Percentiles rank a stretch among this genome's conserved stretches.
phyloP scores from a whole-genome alignment of 176 grass and related monocot genomes.

The Hsuehochloa calcarea region DNA sequence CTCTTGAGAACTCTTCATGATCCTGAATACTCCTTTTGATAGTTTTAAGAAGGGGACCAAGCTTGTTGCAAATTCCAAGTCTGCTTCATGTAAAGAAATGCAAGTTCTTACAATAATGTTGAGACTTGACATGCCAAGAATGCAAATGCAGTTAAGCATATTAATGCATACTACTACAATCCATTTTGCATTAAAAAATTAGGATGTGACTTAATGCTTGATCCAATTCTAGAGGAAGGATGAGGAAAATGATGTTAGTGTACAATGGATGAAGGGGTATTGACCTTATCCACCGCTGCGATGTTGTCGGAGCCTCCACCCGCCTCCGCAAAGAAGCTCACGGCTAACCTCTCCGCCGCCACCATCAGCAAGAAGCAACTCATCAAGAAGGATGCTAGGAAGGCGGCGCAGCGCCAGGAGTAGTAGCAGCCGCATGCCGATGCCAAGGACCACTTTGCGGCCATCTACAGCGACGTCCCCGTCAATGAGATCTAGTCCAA shows the following conservation, averaged over 20 bases:
- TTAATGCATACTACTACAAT: too few species aligned
- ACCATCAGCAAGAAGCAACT: slow-evolving; percentile 31
- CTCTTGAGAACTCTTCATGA: too few species aligned
- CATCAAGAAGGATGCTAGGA: not conserved
- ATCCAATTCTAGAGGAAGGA: too few species aligned
- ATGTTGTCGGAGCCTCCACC: slow-evolving; percentile 44
- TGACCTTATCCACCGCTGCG: not conserved
- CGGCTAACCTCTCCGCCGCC: not conserved
- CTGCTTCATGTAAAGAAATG: too few species aligned
- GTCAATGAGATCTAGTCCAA: not conserved
- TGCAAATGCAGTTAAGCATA: too few species aligned
- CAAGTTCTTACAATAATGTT: too few species aligned
- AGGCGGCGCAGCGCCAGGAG: not conserved
- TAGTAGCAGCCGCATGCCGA: not conserved
- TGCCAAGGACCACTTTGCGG: not conserved
- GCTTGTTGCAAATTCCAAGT: too few species aligned
- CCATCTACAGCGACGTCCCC: not conserved
- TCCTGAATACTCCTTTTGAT: too few species aligned
- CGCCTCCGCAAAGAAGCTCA: not conserved
- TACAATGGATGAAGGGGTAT: not conserved
- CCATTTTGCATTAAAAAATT: not conserved
- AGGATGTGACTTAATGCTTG: too few species aligned
- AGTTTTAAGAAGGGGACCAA: too few species aligned
- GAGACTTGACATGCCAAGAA: too few species aligned
- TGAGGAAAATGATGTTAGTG: too few species aligned